phyloP scores from a whole-genome alignment of 1,284 basidiomycete genomes.

The Neolentinus lepideus region DNA sequence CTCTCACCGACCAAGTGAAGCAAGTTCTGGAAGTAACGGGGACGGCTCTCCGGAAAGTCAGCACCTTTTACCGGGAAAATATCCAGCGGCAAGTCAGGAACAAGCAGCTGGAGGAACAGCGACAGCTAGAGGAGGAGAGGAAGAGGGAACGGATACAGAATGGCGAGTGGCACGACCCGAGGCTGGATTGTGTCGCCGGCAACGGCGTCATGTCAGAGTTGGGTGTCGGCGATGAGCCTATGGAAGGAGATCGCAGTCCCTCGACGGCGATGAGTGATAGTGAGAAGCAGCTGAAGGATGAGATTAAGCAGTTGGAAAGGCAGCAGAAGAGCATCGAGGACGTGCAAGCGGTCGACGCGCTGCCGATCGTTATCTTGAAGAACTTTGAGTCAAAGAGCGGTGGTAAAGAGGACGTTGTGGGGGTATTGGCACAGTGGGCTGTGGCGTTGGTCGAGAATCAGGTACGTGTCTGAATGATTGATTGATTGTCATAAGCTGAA shows the following conservation, averaged over 20 bases:
- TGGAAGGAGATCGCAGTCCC: slow-evolving; percentile 30
- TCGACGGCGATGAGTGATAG: slow-evolving; percentile 5
- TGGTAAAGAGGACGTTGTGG: slow-evolving; percentile 66
- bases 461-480: slow-evolving; percentile 29
- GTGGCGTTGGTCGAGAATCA: slow-evolving; percentile 76
- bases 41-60: slow-evolving; percentile 63
- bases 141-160: slow-evolving; percentile 33
- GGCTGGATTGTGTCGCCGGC: slow-evolving; percentile 75
- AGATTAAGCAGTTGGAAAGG: slow-evolving; percentile 19
- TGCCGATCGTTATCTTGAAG: slow-evolving; percentile 83
- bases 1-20: slow-evolving; percentile 82
- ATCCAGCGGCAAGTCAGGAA: slow-evolving; percentile 33
- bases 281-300: slow-evolving; percentile 15
- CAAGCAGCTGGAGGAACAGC: slow-evolving; percentile 30
- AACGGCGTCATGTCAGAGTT: slow-evolving; percentile 81
- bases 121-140: slow-evolving; percentile 22
- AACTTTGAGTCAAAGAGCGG: slow-evolving; percentile 69
- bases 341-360: slow-evolving; percentile 43
- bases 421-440: slow-evolving; percentile 81
- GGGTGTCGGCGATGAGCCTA: slow-evolving; percentile 67
- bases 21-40: slow-evolving; percentile 81
- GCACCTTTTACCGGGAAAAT: slow-evolving; percentile 39
- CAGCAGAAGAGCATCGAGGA: slow-evolving; percentile 31
- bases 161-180: slow-evolving; percentile 76
- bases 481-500: slow-evolving; percentile 9